Conservation (phyloP, 2,329 filamentous ascomycete species). For the Sporothrix globosa region DNA sequence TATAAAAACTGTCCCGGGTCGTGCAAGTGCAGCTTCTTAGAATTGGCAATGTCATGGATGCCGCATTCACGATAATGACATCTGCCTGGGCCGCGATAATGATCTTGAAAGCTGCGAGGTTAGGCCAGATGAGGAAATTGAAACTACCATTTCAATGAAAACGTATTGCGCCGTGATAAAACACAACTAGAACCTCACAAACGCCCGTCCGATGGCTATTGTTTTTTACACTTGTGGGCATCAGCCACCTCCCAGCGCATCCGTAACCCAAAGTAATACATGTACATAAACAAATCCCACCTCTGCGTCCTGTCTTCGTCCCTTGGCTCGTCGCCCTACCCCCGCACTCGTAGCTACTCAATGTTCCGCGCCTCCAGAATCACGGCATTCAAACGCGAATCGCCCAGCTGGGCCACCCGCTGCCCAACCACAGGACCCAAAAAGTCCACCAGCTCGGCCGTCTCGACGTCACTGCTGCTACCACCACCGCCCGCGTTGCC, state of each 20-base stretch:
- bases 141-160: too few species aligned
- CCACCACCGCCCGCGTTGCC: constrained; percentile 34
- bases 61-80: too few species aligned
- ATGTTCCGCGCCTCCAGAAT: constrained; percentile 60
- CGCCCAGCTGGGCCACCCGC: constrained; percentile 51
- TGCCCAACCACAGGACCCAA: constrained; percentile 59
- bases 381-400: constrained; percentile 53
- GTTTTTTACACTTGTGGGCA: neutral
- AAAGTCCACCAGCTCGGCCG: constrained; percentile 56
- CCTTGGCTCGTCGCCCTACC: too few species aligned
- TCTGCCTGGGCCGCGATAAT: too few species aligned
- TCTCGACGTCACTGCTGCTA: constrained; percentile 44
- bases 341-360: constrained; percentile 43
- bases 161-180: neutral
- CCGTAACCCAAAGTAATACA: constrained; percentile 11
- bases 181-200: neutral
- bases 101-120: too few species aligned
- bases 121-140: too few species aligned
- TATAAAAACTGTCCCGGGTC: too few species aligned
- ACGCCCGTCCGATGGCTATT: constrained; percentile 9
- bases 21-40: too few species aligned
- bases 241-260: neutral
- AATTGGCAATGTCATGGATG: too few species aligned
- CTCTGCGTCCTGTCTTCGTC: neutral
- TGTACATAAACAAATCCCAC: neutral